Evolutionary conservation across 2,329 filamentous ascomycete species (phyloP).

Genomic region (Xylaria sp.): DNA sequence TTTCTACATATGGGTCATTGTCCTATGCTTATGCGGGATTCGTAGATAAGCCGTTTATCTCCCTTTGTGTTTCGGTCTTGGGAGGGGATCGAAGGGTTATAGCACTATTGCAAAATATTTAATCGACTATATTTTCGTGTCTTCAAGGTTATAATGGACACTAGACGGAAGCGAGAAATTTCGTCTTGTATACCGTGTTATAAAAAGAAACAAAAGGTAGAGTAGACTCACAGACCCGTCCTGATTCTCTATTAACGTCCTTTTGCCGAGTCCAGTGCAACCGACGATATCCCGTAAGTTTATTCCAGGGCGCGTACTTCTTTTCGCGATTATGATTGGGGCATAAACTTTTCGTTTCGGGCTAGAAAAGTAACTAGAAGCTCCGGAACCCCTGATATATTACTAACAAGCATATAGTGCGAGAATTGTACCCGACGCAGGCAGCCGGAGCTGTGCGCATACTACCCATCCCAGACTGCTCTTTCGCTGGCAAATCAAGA

Average conservation of each 20-base stretch:
- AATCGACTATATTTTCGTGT: not conserved
- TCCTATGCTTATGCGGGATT: not conserved
- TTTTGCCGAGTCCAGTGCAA: slow-evolving; percentile 29
- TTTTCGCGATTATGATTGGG: no score
- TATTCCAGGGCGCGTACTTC: slow-evolving; percentile 37
- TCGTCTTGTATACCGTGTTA: slow-evolving; percentile 38
- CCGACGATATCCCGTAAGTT: slow-evolving; percentile 27
- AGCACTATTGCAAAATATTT: not conserved
- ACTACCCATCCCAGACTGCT: slow-evolving; percentile 18
- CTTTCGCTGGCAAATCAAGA: not conserved
- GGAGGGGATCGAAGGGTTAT: not conserved
- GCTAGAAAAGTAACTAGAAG: no score
- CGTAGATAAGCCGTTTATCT: not conserved
- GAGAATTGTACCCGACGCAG: slow-evolving; percentile 35
- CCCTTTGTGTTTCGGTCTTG: not conserved
- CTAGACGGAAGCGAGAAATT: slow-evolving; percentile 30
- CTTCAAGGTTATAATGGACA: slow-evolving; percentile 12
- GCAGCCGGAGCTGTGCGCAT: slow-evolving; percentile 35
- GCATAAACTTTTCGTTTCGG: no score
- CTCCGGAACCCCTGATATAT: no score
- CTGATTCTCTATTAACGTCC: not conserved
- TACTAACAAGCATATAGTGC: slow-evolving; percentile 16
- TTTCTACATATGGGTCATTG: not conserved
- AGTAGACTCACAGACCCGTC: not conserved
- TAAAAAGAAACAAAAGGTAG: slow-evolving; percentile 38